Evolutionary conservation across 768 basidiomycete species (phyloP).

Genomic region (Tulasnella sp.): DNA sequence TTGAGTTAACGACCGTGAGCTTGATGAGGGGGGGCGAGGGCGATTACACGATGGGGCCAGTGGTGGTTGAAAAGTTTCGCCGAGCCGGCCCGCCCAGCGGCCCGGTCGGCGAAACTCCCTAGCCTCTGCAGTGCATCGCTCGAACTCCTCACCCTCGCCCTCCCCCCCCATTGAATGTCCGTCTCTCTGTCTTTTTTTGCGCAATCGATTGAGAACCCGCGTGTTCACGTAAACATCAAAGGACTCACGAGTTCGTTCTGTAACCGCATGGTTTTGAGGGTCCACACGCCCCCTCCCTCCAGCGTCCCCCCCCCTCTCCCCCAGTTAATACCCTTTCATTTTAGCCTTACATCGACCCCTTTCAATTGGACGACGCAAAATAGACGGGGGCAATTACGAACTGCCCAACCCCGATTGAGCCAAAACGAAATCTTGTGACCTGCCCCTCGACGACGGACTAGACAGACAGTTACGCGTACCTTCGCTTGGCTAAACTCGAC

Average conservation of each 20-base stretch:
- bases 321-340: constrained; percentile 3
- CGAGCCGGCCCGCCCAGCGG: background rate
- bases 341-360: background rate
- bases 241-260: constrained; percentile 8
- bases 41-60: background rate
- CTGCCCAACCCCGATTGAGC: background rate
- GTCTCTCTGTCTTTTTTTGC: background rate
- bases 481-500: constrained; percentile 13
- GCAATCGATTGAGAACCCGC: background rate
- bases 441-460: background rate
- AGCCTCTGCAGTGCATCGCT: background rate
- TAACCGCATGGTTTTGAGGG: constrained; percentile 19
- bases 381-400: background rate
- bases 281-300: background rate
- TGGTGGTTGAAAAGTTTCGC: background rate
- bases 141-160: background rate
- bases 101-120: constrained; percentile 5
- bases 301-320: background rate
- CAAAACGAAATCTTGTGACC: constrained; percentile 9
- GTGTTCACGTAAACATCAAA: constrained; percentile 5
- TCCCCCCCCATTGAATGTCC: constrained; percentile 5
- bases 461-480: background rate
- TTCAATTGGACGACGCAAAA: constrained; percentile 7
- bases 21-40: background rate
- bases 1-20: constrained; percentile 21